Conservation (phyloP, 2,329 filamentous ascomycete species). For the Colletotrichum scovillei region DNA sequence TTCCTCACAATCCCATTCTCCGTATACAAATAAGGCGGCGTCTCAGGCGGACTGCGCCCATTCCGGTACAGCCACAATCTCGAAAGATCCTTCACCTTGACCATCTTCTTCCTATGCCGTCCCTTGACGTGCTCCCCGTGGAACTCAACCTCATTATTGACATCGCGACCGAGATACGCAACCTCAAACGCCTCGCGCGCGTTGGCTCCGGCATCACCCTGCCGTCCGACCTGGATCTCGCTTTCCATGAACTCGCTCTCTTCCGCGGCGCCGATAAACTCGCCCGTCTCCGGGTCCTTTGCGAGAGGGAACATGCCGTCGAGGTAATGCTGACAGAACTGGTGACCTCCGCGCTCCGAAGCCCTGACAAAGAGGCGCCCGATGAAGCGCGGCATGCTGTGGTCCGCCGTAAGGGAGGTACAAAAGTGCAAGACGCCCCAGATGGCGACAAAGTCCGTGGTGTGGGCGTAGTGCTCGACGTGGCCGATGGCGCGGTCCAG, state of each 20-base stretch:
- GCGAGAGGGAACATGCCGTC: constrained; percentile 70
- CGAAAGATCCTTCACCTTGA: constrained; percentile 70
- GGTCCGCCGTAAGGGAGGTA: constrained; percentile 41
- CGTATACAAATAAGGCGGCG: constrained; percentile 47
- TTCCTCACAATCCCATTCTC: constrained; percentile 52
- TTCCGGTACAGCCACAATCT: constrained; percentile 73
- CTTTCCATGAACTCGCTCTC: constrained; percentile 72
- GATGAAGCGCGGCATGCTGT: constrained; percentile 69
- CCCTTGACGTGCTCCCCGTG: constrained; percentile 46
- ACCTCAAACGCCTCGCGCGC: constrained; percentile 60
- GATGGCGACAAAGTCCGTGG: constrained; percentile 77
- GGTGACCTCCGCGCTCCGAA: constrained; percentile 60
- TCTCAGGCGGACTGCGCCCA: constrained; percentile 62
- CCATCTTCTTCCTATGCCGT: constrained; percentile 42
- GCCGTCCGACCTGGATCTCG: constrained; percentile 57
- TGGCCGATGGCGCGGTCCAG: constrained; percentile 70
- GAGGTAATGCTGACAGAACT: constrained; percentile 71
- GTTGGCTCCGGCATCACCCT: constrained; percentile 55
- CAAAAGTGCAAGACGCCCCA: constrained; percentile 79
- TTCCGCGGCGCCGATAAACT: constrained; percentile 56
- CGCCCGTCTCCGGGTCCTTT: constrained; percentile 52
- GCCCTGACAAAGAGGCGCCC: constrained; percentile 64
- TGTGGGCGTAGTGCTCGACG: constrained; percentile 85
- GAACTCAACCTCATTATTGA: constrained; percentile 52
- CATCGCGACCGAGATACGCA: constrained; percentile 56